Evolutionary conservation across 2,329 filamentous ascomycete species (phyloP), one percentile per base, ranked within the genome.

Genomic region (Fusarium albosuccineum): DNA sequence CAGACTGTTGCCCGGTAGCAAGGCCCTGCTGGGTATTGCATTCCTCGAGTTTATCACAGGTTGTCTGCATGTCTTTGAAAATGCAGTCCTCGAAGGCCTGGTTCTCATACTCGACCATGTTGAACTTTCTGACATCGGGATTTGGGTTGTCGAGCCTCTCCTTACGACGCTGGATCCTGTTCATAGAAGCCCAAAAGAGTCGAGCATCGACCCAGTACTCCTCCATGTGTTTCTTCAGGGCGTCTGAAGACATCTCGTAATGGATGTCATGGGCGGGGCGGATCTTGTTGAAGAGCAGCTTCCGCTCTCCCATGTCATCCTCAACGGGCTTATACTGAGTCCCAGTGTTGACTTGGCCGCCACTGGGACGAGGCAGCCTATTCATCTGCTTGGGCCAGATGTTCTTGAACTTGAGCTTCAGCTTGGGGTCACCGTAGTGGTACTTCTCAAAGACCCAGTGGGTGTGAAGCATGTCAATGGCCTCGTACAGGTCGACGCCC

Each of bases 21-120:
- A 16, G 29, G 14, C 26, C 9, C n/a, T 36, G 46, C 10, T 58
- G 40, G 14, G 70, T 60, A n/a, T 39, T 42, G 27, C 37, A 48
- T 9, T 53, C 29, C 30, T 39, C 34, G 9, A 71, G 60, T 9
- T 56, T n/a, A 29, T 29, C 8, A 17, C 40, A 59, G 14, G 75
- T 75, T 10, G 55, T 55, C 36, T 56, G 42, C 17, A 75, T 62
- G 6, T 70, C 75, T 4, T 59, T 59, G 9, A 41, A 22, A 33
- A 80, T 74, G 58, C 77, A 82, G 3, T 65, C 51, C 36, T 77
- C 74, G 67, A 79, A 85, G 9, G 64, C 52, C 1, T 66, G 33
- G 57, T 79, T 79, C 54, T 84, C 82, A 5, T 68, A 44, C 26
- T 66, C 51, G 6, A 74, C 76, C 57, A 81, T 74, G 71, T 79